Evolutionary conservation across 2,329 filamentous ascomycete species (phyloP).

Genomic region (Calonectria hawksworthii): DNA sequence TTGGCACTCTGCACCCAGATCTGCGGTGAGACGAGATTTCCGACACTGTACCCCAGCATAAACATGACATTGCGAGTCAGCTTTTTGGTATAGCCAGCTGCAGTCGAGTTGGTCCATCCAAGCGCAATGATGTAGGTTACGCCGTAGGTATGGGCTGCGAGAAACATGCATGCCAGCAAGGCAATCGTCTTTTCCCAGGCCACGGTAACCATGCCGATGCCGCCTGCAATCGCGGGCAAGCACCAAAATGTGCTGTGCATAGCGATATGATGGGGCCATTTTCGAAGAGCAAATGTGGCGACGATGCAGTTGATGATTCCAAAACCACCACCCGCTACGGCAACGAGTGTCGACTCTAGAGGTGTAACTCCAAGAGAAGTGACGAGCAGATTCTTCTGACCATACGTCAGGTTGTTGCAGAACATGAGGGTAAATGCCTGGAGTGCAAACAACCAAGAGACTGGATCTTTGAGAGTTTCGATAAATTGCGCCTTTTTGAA

Average conservation of each 20-base stretch:
- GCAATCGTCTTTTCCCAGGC: slow-evolving; percentile 43
- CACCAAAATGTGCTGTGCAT: slow-evolving; percentile 47
- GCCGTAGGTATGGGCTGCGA: slow-evolving; percentile 52
- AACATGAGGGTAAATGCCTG: slow-evolving; percentile 52
- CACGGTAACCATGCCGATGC: slow-evolving; percentile 47
- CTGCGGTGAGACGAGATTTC: slow-evolving; percentile 54
- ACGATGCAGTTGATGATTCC: slow-evolving; percentile 49
- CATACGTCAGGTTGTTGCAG: slow-evolving; percentile 56
- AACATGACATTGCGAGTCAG: slow-evolving; percentile 57
- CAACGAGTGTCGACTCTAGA: slow-evolving; percentile 56
- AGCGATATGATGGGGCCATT: slow-evolving; percentile 50
- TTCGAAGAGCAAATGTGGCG: slow-evolving; percentile 47
- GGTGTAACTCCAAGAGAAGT: slow-evolving; percentile 52
- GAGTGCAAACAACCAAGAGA: slow-evolving; percentile 50
- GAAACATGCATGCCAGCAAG: slow-evolving; percentile 44
- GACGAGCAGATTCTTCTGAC: slow-evolving; percentile 55
- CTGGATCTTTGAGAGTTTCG: slow-evolving; percentile 47
- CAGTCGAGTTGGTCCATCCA: slow-evolving; percentile 52
- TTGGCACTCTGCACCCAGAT: slow-evolving; percentile 49
- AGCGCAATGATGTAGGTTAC: slow-evolving; percentile 47
- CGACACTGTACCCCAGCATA: slow-evolving; percentile 53
- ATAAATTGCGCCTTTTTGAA: slow-evolving; percentile 50
- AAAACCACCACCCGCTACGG: slow-evolving; percentile 53
- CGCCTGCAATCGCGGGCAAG: slow-evolving; percentile 42
- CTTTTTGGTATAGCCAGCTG: slow-evolving; percentile 58